Percentiles rank a stretch among this genome's conserved stretches.
Evolutionary conservation across 306 rosid species (phyloP).

Genomic region (Pueraria montana): DNA sequence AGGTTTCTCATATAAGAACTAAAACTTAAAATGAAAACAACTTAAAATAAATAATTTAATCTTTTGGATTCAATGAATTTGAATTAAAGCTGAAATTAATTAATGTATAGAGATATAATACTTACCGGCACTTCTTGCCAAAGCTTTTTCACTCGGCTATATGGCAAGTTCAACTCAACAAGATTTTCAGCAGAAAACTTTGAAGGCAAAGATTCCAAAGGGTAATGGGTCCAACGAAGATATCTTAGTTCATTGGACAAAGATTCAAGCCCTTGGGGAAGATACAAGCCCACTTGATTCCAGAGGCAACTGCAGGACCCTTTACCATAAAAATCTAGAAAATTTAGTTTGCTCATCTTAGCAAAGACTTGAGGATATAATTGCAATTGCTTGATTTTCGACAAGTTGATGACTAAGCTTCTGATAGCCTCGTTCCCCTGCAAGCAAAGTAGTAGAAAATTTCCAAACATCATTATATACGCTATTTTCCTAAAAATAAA

Average conservation of each 20-base stretch:
- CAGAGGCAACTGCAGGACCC: background rate
- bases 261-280: conserved; percentile 33
- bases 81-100: background rate
- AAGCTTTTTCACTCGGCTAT: conserved; percentile 35
- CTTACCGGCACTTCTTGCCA: conserved; percentile 47
- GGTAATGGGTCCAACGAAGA: conserved; percentile 47
- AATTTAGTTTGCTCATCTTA: conserved; percentile 29
- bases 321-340: conserved; percentile 19
- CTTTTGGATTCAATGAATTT: background rate
- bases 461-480: background rate
- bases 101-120: too few relatives aligned
- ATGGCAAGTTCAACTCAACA: conserved; percentile 23
- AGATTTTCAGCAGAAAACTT: conserved; percentile 38
- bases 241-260: conserved; percentile 31
- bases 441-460: background rate
- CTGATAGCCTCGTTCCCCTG: conserved; percentile 47
- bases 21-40: too few relatives aligned
- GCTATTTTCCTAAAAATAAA: background rate
- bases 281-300: background rate
- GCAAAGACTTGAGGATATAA: conserved; percentile 33
- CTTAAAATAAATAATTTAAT: too few relatives aligned
- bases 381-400: background rate
- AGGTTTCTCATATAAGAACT: background rate
- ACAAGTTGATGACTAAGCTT: conserved; percentile 36
- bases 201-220: conserved; percentile 42